Evolutionary conservation across 441 rosid species (phyloP), one percentile per base, ranked within the genome.

Genomic region (Erysimum cheiri): DNA sequence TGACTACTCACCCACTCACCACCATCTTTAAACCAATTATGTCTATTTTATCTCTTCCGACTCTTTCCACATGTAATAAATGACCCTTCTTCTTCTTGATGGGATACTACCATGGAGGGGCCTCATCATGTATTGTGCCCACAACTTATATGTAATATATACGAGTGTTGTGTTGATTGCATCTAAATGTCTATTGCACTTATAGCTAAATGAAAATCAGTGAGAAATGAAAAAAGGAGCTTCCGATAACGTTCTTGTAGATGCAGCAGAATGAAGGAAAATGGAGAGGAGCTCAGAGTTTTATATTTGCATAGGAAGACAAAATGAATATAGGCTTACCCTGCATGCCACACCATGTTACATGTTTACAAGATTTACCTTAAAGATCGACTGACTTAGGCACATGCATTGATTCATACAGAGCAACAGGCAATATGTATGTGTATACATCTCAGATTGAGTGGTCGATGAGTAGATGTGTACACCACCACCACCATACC

Each of bases 1-100:
- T 81, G 31, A 40, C 80, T 77, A 79, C n/a, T 63, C 31, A 63
- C n/a, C 15, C n/a, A 56, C 19, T 29, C 28, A 17, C 10, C 61
- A 26, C 35, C 40, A 47, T 39, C 53, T 41, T n/a, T 57, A 6
- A 41, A 17, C 2, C 15, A 12, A 19, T 72, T 0, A 19, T 33
- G 4, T 33, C 49, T 41, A 40, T 26, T 12, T 55, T 22, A 2
- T 39, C 35, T 47, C 48, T 47, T 56, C n/a, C n/a, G n/a, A n/a
- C n/a, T n/a, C n/a, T n/a, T n/a, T 32, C 64, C 55, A 33, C 46
- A 47, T 70, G 74, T 69, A 37, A 31, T 31, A 60, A 60, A 49
- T 8, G 40, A 28, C 9, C 40, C 40, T 49, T 26, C 40, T 49
- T 17, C 50, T 32, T 4, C 33, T 40, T 40, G 4, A 1, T 36